These are phyloP conservation scores for Capniomyces stellatus DNA, from an alignment of 371 early-diverging fungal genomes.

Conservation along the genomic window DNA sequence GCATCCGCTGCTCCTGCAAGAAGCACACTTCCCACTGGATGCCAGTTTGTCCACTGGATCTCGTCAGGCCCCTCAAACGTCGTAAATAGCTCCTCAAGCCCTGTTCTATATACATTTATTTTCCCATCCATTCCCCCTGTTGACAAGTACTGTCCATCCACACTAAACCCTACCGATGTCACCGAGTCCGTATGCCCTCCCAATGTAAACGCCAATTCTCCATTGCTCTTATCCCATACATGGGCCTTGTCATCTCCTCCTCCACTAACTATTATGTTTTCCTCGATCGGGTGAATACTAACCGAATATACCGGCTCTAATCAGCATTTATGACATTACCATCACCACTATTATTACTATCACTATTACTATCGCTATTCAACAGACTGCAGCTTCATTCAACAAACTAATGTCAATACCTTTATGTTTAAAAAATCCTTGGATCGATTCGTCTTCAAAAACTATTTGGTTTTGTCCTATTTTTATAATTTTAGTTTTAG, in stretches of 20 bases:
- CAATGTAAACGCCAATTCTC: constrained; percentile 38
- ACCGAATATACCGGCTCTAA: constrained; percentile 1
- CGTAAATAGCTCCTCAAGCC: constrained; percentile 34
- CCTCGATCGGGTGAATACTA: not conserved
- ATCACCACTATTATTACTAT: no score
- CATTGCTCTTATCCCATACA: constrained; percentile 73
- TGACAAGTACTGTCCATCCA: constrained; percentile 69
- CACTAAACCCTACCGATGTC: constrained; percentile 61
- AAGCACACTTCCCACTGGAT: constrained; percentile 80
- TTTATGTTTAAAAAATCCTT: constrained; percentile 81
- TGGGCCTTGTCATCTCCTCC: constrained; percentile 89
- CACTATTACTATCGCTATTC: no score
- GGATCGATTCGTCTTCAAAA: constrained; percentile 72
- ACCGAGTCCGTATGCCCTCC: constrained; percentile 76
- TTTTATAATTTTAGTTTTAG: constrained; percentile 2
- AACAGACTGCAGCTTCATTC: no score
- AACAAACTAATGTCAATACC: no score
- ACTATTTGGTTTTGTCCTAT: constrained; percentile 8
- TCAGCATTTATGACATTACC: not conserved
- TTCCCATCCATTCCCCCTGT: constrained; percentile 93
- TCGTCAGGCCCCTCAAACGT: constrained; percentile 83
- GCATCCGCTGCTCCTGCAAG: constrained; percentile 75
- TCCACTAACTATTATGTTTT: constrained; percentile 40
- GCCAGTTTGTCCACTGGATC: constrained; percentile 88
- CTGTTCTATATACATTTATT: constrained; percentile 60